phyloP scores from a whole-genome alignment of 805 yeast genomes.

The Ogataea methylovora region DNA sequence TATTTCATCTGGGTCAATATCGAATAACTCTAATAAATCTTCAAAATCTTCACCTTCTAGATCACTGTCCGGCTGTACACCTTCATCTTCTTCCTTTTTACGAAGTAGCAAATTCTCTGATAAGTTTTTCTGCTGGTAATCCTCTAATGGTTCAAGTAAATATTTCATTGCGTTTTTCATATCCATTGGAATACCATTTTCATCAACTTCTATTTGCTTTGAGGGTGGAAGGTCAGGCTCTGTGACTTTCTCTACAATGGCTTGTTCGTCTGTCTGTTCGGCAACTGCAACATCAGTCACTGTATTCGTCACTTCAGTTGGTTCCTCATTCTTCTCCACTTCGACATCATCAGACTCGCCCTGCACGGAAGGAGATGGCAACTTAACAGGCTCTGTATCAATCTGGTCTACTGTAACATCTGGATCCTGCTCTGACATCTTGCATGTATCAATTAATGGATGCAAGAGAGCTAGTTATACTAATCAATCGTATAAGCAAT shows the following conservation, averaged over 20 bases:
- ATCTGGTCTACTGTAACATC: no score
- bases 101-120: constrained; percentile 16
- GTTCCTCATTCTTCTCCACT: no score
- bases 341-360: no score
- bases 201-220: constrained; percentile 1
- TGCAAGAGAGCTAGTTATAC: no score
- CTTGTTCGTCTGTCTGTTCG: background rate
- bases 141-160: constrained; percentile 16
- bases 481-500: no score
- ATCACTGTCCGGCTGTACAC: constrained; percentile 16
- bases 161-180: constrained; percentile 17
- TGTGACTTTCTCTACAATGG: no score
- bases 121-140: constrained; percentile 10
- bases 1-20: constrained; percentile 23
- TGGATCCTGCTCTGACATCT: no score
- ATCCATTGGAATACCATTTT: constrained; percentile 17
- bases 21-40: constrained; percentile 22
- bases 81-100: constrained; percentile 23
- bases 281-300: background rate
- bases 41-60: constrained; percentile 18
- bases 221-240: background rate
- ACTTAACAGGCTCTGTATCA: no score
- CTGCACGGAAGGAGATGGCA: no score
- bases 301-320: no score
- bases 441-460: no score